These are phyloP conservation scores for Apophysomyces variabilis DNA, from an alignment of 371 early-diverging fungal species.

Conservation along the genomic window DNA sequence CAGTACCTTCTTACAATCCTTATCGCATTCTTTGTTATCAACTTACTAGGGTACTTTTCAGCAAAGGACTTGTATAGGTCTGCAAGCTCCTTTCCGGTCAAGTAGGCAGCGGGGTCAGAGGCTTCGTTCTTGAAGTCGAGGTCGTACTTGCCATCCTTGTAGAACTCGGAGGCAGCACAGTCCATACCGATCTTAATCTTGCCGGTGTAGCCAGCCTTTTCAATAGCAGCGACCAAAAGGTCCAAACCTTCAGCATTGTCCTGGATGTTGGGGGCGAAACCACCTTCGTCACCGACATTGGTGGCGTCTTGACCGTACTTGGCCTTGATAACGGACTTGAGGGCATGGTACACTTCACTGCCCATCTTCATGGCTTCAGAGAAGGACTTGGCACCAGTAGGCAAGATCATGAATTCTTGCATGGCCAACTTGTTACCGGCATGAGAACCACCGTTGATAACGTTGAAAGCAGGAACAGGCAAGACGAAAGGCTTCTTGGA, in stretches of 20 bases:
- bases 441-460: conserved; percentile 99
- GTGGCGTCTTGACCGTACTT: conserved; percentile 98
- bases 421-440: conserved; percentile 99
- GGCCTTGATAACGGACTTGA: conserved; percentile 95
- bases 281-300: conserved; percentile 99
- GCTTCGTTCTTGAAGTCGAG: conserved; percentile 95
- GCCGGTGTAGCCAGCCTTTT: conserved; percentile 91
- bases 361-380: conserved; percentile 98
- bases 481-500: conserved; percentile 86
- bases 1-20: not conserved
- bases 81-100: conserved; percentile 83
- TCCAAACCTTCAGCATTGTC: conserved; percentile 96
- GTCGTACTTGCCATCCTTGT: conserved; percentile 95
- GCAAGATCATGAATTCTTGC: conserved; percentile 99
- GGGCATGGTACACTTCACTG: conserved; percentile 93
- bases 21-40: conserved; percentile 5
- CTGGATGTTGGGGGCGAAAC: conserved; percentile 99
- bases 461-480: conserved; percentile 98
- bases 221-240: conserved; percentile 89
- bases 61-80: conserved; percentile 86
- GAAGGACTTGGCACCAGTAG: conserved; percentile 93
- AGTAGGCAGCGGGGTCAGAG: conserved; percentile 77
- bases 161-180: conserved; percentile 98
- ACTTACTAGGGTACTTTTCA: conserved; percentile 84
- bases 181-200: conserved; percentile 98